A percentile compares a stretch with the other conserved stretches of the same genome.
phyloP scores from a whole-genome alignment of 1,284 basidiomycete species.

The Boletus semigastroideus region DNA sequence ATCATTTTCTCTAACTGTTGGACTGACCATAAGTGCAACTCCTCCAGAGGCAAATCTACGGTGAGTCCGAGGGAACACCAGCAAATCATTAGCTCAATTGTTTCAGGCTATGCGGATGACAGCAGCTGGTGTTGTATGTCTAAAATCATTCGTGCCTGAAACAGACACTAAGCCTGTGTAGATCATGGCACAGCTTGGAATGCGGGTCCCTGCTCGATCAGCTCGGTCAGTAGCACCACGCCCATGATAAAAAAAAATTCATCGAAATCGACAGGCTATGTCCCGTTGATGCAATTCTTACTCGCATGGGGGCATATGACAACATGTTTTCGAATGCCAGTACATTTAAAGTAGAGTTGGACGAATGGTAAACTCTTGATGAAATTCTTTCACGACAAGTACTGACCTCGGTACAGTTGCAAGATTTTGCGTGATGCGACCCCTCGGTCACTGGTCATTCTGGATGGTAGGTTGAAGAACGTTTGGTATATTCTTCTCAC shows the following conservation, averaged over 20 bases:
- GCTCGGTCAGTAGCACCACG: conserved; percentile 54
- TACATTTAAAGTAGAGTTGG: conserved; percentile 95
- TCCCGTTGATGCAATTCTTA: conserved; percentile 92
- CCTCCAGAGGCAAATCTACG: conserved; percentile 78
- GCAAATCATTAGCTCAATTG: conserved; percentile 5
- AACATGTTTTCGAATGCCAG: conserved; percentile 95
- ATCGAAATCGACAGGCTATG: conserved; percentile 54
- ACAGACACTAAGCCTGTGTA: conserved; percentile 30
- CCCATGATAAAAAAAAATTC: not conserved
- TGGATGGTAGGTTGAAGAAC: conserved; percentile 70
- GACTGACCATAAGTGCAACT: conserved; percentile 2
- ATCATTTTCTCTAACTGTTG: not conserved
- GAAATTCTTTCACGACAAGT: not conserved
- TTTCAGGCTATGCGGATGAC: conserved; percentile 89
- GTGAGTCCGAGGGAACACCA: conserved; percentile 38
- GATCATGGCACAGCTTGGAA: conserved; percentile 98
- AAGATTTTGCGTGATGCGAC: conserved; percentile 91
- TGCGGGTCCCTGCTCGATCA: conserved; percentile 86
- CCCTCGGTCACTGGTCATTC: conserved; percentile 87
- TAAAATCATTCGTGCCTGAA: not conserved
- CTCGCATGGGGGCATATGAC: conserved; percentile 98
- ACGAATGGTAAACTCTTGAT: conserved; percentile 73
- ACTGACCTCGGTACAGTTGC: conserved; percentile 50
- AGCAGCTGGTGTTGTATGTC: conserved; percentile 79
- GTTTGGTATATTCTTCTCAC: conserved; percentile 10